A percentile compares a stretch with the other conserved stretches of the same genome.
phyloP scores from a whole-genome alignment of 2,329 filamentous ascomycete genomes.

The Diaporthe vaccinii region DNA sequence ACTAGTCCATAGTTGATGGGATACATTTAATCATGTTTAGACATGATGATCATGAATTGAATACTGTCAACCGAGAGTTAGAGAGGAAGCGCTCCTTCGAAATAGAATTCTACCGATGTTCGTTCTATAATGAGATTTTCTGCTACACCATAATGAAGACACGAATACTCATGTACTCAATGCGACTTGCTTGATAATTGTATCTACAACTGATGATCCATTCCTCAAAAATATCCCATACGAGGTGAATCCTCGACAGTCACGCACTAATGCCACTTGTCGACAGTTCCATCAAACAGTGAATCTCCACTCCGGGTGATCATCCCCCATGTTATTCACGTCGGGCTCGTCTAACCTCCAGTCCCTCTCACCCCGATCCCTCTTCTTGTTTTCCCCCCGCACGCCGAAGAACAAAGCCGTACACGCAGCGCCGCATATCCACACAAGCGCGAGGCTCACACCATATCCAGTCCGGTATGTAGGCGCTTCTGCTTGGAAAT shows the following conservation, averaged over 20 bases:
- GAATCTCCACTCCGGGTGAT: constrained; percentile 48
- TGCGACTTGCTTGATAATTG: neutral
- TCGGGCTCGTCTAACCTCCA: constrained; percentile 48
- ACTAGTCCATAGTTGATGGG: too few relatives aligned
- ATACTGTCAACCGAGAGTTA: neutral
- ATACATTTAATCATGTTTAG: neutral
- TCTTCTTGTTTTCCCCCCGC: constrained; percentile 53
- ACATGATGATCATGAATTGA: neutral
- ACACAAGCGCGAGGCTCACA: constrained; percentile 60
- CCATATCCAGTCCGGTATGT: constrained; percentile 64
- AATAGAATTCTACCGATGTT: neutral
- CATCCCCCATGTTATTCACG: constrained; percentile 54
- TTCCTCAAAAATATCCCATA: neutral
- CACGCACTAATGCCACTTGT: neutral
- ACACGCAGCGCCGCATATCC: constrained; percentile 56
- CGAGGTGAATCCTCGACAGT: neutral
- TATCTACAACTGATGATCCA: neutral
- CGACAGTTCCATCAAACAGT: constrained; percentile 6
- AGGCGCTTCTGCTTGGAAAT: constrained; percentile 60
- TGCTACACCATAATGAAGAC: too few relatives aligned
- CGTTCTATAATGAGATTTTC: neutral
- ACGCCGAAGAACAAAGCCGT: constrained; percentile 48
- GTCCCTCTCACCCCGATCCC: constrained; percentile 50
- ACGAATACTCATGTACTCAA: neutral
- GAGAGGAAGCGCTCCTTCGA: neutral